Percentiles rank a stretch among this genome's conserved stretches.
Evolutionary conservation across 2,329 filamentous ascomycete species (phyloP).

Genomic region (Colletotrichum graminicola): DNA sequence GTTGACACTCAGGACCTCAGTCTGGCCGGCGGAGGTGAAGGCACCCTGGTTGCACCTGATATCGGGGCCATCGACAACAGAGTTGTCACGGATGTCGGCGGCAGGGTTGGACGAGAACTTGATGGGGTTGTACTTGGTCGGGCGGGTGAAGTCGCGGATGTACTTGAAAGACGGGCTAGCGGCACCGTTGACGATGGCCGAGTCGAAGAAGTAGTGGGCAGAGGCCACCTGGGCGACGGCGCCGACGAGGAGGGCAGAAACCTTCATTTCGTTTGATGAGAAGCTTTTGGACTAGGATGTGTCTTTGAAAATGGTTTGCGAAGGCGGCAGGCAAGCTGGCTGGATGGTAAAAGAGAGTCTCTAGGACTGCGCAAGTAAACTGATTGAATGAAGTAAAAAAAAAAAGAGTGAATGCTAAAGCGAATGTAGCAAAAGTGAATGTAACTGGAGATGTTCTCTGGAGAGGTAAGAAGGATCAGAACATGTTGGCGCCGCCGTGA

Average conservation of each 20-base stretch:
- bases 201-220: slow-evolving; percentile 50
- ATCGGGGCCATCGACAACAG: slow-evolving; percentile 44
- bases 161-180: slow-evolving; percentile 42
- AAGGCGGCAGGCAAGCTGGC: not conserved
- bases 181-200: slow-evolving; percentile 44
- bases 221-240: slow-evolving; percentile 45
- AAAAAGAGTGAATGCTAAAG: not conserved
- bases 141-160: slow-evolving; percentile 47
- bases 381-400: not conserved
- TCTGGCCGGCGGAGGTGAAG: slow-evolving; percentile 43
- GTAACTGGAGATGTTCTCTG: slow-evolving; percentile 6
- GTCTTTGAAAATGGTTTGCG: not conserved
- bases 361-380: not conserved
- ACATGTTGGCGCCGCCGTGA: not conserved
- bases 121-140: slow-evolving; percentile 47
- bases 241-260: slow-evolving; percentile 38
- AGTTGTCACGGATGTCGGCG: slow-evolving; percentile 45
- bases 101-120: slow-evolving; percentile 47
- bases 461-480: not conserved
- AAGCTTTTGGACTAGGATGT: not conserved
- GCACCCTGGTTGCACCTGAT: slow-evolving; percentile 49
- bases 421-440: slow-evolving; percentile 1
- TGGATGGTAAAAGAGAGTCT: not conserved
- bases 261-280: slow-evolving; percentile 43
- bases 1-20: slow-evolving; percentile 45